Evolutionary conservation across 2,329 filamentous ascomycete species (phyloP), one percentile per base, ranked within the genome.

Genomic region (Leptographium flavum): DNA sequence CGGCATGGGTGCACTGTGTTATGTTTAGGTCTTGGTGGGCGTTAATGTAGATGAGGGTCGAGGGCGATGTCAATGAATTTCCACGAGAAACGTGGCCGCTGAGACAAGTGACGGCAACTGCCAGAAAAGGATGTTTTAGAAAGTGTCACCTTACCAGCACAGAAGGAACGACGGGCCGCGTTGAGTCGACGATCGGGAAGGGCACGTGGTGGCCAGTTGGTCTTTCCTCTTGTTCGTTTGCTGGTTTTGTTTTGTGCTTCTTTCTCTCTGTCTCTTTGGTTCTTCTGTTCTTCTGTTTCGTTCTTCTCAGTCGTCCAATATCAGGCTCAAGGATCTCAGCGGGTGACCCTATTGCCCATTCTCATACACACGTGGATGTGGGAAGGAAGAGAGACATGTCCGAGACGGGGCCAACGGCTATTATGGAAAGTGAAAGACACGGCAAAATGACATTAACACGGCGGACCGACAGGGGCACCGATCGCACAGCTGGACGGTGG

Each of bases 1-100:
- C 59, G 62, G 54, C 56, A 66, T 69, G 47, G 46, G 63, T 28
- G 27, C 3, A 11, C 2, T 28, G 5, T 28, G 3, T n/a, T n/a
- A n/a, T n/a, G n/a, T n/a, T n/a, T n/a, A n/a, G 5, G 5, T 3
- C 3, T 28, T 11, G 27, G 13, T 7, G 27, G 27, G 13, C 5
- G 27, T 3, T 11, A 11, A 8, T 7, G 27, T 28, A 28, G 8
- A 8, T 7, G 27, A 9, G 13, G 8, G 32, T 33, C 14, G 17
- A 37, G 7, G 19, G 8, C 10, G 33, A 23, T 37, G 21, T 23
- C 15, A 5, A 2, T 14, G 13, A 13, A 30, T 25, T 13, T 17
- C 8, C 19, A 38, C 4, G 8, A 1, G 17, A 19, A 15, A 25
- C 3, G 28, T 9, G 11, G 4, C 3, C 7, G n/a, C 11, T 37